These are phyloP conservation scores for Gnetum montanum DNA, from an alignment of 75 land plant genomes.

Conservation along the genomic window DNA sequence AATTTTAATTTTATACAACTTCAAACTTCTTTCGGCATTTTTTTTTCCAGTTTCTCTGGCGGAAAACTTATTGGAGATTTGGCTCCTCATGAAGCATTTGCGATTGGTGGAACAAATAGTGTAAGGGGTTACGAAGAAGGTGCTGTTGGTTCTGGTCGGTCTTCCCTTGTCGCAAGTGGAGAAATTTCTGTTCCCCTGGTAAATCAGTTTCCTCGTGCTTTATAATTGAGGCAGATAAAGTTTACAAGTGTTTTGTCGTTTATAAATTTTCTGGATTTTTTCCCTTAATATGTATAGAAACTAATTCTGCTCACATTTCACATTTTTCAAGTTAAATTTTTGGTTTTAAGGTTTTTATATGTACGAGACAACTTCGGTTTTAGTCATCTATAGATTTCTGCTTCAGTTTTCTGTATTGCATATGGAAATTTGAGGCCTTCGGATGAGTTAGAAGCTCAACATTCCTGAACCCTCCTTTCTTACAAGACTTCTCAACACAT, in stretches of 20 bases:
- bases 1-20: no score
- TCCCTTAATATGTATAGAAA: neutral
- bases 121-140: slow-evolving; percentile 99
- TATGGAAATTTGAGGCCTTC: no score
- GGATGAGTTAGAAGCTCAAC: no score
- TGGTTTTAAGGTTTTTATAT: no score
- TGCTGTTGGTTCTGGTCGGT: slow-evolving; percentile 91
- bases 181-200: slow-evolving; percentile 92
- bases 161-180: slow-evolving; percentile 78
- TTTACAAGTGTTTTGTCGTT: neutral
- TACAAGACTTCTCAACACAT: no score
- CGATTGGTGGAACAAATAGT: slow-evolving; percentile 97
- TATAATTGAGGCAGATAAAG: neutral
- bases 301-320: no score
- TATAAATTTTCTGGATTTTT: neutral
- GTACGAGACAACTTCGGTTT: no score
- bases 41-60: slow-evolving; percentile 76
- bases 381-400: no score
- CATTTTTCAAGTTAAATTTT: no score
- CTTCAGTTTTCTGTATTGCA: no score
- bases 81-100: slow-evolving; percentile 97
- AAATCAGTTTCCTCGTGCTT: slow-evolving; percentile 1
- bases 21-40: no score
- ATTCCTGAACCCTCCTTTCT: no score
- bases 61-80: slow-evolving; percentile 92